Conservation (phyloP, 208 protist genomes). For the Entamoeba nuttalli region DNA sequence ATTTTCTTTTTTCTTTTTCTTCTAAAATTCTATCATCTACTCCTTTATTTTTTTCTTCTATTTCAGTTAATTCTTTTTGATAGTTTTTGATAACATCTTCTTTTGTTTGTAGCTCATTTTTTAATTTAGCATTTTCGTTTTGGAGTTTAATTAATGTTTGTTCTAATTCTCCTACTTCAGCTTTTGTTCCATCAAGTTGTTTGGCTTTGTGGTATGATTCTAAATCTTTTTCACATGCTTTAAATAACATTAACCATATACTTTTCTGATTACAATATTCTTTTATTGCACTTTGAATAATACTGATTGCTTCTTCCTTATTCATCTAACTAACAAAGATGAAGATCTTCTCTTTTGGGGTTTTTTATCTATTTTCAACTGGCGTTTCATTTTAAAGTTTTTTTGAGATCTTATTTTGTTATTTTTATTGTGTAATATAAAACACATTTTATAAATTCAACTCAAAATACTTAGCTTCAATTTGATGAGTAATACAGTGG, state of each 20-base stretch:
- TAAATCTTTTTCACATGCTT: neutral
- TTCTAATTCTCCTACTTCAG: neutral
- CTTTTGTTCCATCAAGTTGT: neutral
- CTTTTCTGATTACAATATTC: neutral
- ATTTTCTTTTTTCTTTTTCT: too few relatives aligned
- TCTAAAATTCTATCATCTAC: too few relatives aligned
- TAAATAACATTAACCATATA: neutral
- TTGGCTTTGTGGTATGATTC: neutral
- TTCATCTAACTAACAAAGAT: neutral
- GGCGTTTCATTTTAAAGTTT: too few relatives aligned
- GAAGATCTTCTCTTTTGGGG: too few relatives aligned
- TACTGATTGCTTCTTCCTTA: neutral
- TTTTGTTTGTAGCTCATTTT: neutral
- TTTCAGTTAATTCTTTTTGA: too few relatives aligned
- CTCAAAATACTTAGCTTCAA: too few relatives aligned
- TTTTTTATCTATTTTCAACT: too few relatives aligned
- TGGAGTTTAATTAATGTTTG: neutral
- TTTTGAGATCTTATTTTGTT: too few relatives aligned
- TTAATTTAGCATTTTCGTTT: neutral
- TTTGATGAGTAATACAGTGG: neutral
- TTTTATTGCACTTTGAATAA: neutral
- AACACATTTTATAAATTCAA: too few relatives aligned
- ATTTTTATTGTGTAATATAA: too few relatives aligned
- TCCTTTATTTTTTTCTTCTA: too few relatives aligned
- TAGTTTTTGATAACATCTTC: neutral